Conservation (phyloP, 768 basidiomycete genomes). For the Auriscalpium microsporum region DNA sequence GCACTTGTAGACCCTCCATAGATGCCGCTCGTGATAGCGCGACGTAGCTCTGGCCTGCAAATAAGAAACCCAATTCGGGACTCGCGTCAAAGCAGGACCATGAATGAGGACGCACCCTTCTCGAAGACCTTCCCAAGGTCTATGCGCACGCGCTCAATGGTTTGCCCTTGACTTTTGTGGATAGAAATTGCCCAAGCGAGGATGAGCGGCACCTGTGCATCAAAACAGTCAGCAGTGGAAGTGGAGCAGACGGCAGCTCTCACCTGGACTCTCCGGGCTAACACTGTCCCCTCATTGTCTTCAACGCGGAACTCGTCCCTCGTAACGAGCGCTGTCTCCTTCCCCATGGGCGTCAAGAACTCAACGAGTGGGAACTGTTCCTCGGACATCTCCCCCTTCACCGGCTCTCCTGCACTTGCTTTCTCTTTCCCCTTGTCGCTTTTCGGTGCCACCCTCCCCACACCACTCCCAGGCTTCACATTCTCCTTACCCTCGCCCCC, state of each 20-base stretch:
- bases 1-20: constrained; percentile 44
- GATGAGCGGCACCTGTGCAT: constrained; percentile 55
- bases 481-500: constrained; percentile 28
- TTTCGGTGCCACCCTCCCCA: background rate
- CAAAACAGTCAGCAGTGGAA: background rate
- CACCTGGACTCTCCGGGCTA: constrained; percentile 41
- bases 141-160: constrained; percentile 55
- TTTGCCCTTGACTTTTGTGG: constrained; percentile 74
- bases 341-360: constrained; percentile 34
- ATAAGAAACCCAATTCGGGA: background rate
- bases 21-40: constrained; percentile 45
- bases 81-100: background rate
- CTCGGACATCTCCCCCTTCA: constrained; percentile 22
- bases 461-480: constrained; percentile 1
- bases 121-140: constrained; percentile 63
- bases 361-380: constrained; percentile 40
- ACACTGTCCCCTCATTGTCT: constrained; percentile 40
- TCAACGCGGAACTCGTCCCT: constrained; percentile 47
- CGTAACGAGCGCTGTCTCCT: constrained; percentile 39
- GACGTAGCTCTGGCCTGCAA: constrained; percentile 39
- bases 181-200: constrained; percentile 74
- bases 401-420: background rate
- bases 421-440: constrained; percentile 7
- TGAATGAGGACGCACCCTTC: constrained; percentile 27
- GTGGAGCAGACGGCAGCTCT: background rate